phyloP scores from a whole-genome alignment of 2,329 filamentous ascomycete genomes.

The Periconia sp. region DNA sequence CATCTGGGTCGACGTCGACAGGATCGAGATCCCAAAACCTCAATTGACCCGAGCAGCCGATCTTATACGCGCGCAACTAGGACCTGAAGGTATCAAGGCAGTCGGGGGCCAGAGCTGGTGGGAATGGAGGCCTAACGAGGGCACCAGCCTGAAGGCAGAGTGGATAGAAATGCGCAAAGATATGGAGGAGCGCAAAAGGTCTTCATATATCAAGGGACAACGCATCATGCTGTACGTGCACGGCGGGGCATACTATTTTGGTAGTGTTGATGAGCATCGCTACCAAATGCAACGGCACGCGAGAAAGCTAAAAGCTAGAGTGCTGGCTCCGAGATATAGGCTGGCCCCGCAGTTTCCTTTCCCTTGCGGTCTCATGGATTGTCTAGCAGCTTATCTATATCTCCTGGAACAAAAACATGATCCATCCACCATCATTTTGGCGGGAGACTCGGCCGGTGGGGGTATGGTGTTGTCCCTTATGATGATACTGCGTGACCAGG shows the following conservation, averaged over 20 bases:
- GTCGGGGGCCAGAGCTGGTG: conserved; percentile 80
- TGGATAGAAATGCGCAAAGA: conserved; percentile 96
- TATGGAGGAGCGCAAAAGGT: conserved; percentile 69
- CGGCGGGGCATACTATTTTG: conserved; percentile 93
- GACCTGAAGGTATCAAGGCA: conserved; percentile 70
- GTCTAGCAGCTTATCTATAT: conserved; percentile 82
- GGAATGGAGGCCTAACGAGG: conserved; percentile 69
- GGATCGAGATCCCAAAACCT: conserved; percentile 65
- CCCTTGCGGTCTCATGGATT: conserved; percentile 88
- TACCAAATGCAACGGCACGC: conserved; percentile 98
- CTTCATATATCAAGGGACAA: conserved; percentile 57
- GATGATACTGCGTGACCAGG: conserved; percentile 78
- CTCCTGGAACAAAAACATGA: conserved; percentile 72
- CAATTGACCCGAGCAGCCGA: conserved; percentile 66
- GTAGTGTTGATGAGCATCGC: conserved; percentile 93
- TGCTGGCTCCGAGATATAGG: conserved; percentile 83
- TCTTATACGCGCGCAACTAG: conserved; percentile 72
- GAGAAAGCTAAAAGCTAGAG: conserved; percentile 84
- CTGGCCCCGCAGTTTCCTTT: conserved; percentile 94
- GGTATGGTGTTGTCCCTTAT: conserved; percentile 84
- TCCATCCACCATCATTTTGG: conserved; percentile 79
- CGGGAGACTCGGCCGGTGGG: conserved; percentile 90
- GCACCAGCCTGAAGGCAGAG: conserved; percentile 70
- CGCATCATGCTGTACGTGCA: conserved; percentile 93
- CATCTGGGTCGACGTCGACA: conserved; percentile 80